Conservation (phyloP, 177 flowering plant species). For the Vitis hybrid region DNA sequence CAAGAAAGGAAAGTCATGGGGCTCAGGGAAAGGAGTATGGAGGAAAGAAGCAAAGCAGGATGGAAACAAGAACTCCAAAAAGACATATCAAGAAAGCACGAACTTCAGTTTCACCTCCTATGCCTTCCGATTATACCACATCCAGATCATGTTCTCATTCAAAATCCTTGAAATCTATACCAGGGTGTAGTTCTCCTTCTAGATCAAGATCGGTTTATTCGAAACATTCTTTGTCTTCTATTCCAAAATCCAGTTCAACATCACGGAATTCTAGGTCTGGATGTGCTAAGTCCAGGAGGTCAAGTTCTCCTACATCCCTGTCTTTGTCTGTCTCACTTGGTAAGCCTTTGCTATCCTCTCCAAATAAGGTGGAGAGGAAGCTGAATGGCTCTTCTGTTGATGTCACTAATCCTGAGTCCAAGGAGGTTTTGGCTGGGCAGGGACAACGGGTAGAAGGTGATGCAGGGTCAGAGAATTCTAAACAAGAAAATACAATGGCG, state of each 20-base stretch:
- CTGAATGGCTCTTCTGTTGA: slow-evolving; percentile 15
- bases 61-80: slow-evolving; percentile 19
- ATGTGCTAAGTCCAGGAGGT: slow-evolving; percentile 30
- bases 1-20: slow-evolving; percentile 12
- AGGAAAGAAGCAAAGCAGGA: slow-evolving; percentile 24
- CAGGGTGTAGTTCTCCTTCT: slow-evolving; percentile 22
- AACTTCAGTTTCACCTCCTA: slow-evolving; percentile 19
- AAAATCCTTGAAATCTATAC: slow-evolving; percentile 18
- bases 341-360: slow-evolving; percentile 25
- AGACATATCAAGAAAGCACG: slow-evolving; percentile 21
- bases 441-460: slow-evolving; percentile 6
- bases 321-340: slow-evolving; percentile 31
- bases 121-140: slow-evolving; percentile 23
- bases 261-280: slow-evolving; percentile 25
- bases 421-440: slow-evolving; percentile 21
- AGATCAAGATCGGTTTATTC: slow-evolving; percentile 35
- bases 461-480: slow-evolving; percentile 13
- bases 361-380: slow-evolving; percentile 24
- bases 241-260: slow-evolving; percentile 28
- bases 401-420: slow-evolving; percentile 7
- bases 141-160: slow-evolving; percentile 32
- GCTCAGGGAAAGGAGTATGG: slow-evolving; percentile 15
- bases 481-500: slow-evolving; percentile 5
- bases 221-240: slow-evolving; percentile 20
- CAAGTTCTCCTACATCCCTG: slow-evolving; percentile 32